Percentiles rank a stretch among this genome's conserved stretches.
Evolutionary conservation across 2,329 filamentous ascomycete genomes (phyloP).

Genomic region (Cercospora brassicicola): DNA sequence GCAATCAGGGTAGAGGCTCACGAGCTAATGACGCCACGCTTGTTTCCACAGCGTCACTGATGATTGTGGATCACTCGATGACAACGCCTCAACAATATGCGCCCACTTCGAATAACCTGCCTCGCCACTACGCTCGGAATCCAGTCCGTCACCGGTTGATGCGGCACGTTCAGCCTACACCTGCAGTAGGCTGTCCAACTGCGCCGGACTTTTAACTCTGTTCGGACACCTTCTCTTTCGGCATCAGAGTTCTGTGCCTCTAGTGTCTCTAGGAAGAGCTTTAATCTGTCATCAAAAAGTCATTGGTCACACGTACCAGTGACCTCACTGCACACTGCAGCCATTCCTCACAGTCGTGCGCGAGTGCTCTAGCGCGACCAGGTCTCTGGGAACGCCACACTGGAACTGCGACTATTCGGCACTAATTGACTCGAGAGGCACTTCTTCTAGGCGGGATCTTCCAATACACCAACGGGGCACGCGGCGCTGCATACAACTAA

Average conservation of each 20-base stretch:
- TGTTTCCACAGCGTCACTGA: conserved; percentile 6
- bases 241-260: not conserved
- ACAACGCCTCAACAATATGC: not conserved
- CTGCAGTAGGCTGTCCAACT: conserved; percentile 7
- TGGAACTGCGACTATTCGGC: conserved; percentile 10
- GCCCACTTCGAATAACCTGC: not conserved
- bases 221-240: not conserved
- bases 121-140: conserved; percentile 19
- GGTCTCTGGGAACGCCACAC: conserved; percentile 17
- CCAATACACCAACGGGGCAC: not conserved
- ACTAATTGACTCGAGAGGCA: conserved; percentile 3
- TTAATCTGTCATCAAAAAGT: conserved; percentile 7
- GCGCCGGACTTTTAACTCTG: conserved; percentile 1
- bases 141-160: conserved; percentile 1
- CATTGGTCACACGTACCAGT: conserved; percentile 17
- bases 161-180: not conserved
- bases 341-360: conserved; percentile 23
- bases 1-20: conserved; percentile 17
- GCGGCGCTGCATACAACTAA: conserved; percentile 4
- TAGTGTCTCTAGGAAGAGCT: conserved; percentile 1
- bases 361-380: conserved; percentile 20
- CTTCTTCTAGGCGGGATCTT: not conserved
- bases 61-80: not conserved
- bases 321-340: conserved; percentile 20
- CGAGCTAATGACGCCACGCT: conserved; percentile 24